Evolutionary conservation across 2,329 filamentous ascomycete species (phyloP).

Genomic region (Ascochyta clinopodiicola): DNA sequence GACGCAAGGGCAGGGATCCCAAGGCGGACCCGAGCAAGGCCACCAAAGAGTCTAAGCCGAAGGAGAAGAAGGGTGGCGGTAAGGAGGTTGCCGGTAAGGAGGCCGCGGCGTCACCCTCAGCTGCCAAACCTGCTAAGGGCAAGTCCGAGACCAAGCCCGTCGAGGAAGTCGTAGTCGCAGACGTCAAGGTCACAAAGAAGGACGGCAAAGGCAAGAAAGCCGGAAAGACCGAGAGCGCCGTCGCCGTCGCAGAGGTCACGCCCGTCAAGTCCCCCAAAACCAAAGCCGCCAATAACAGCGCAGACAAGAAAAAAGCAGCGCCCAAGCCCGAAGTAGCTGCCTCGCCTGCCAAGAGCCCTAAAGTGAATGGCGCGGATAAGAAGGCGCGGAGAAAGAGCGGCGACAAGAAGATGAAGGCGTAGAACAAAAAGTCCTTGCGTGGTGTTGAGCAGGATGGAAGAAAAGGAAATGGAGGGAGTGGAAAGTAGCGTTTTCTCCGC

Average conservation of each 20-base stretch:
- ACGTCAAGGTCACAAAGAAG: constrained; percentile 18
- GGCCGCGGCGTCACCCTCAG: constrained; percentile 11
- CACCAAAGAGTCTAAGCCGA: constrained; percentile 16
- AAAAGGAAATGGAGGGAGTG: too few relatives aligned
- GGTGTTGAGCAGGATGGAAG: too few relatives aligned
- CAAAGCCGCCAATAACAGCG: neutral
- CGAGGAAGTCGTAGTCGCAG: neutral
- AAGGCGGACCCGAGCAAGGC: constrained; percentile 43
- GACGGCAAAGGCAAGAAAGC: constrained; percentile 23
- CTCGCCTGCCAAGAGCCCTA: constrained; percentile 1
- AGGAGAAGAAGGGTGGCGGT: constrained; percentile 33
- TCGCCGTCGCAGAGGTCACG: constrained; percentile 13
- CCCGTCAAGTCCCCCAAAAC: constrained; percentile 10
- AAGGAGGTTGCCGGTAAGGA: constrained; percentile 16
- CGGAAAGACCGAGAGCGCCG: constrained; percentile 9
- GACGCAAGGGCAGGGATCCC: constrained; percentile 57
- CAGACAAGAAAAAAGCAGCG: constrained; percentile 15
- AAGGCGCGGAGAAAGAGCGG: constrained; percentile 31
- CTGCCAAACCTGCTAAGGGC: constrained; percentile 14
- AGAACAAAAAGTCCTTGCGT: neutral
- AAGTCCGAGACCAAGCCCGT: constrained; percentile 9
- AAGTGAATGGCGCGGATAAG: constrained; percentile 10
- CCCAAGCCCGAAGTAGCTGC: neutral
- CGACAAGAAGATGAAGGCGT: constrained; percentile 29
- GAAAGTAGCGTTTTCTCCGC: too few relatives aligned